Evolutionary conservation across 2,329 filamentous ascomycete species (phyloP), one percentile per base, ranked within the genome.

Genomic region (Setomelanomma holmii): DNA sequence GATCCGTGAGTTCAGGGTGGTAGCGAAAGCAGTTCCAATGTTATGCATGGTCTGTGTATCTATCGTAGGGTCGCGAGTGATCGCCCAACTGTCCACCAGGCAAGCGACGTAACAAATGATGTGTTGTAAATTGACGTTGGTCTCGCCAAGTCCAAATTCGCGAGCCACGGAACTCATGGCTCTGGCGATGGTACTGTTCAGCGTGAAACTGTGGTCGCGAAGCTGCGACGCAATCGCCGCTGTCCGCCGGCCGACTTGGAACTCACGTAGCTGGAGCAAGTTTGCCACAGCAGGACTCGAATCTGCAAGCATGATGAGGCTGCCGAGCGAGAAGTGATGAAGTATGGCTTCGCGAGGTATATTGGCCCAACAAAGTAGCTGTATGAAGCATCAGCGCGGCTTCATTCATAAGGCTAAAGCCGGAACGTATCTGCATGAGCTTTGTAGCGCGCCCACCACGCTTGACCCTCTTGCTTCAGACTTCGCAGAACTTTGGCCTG

Each of bases 381-480:
- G 11, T 36, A 14, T n/a, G 11, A 4, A 16, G 3, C 6, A 7
- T 36, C 16, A 36, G 34, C 16, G 27, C 10, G 27, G n/a, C n/a
- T n/a, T n/a, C n/a, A 30, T 30, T 6, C 10, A 14, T 14, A 27
- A 27, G 24, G 27, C 10, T 8, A 14, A 36, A 4, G 34, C 16
- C 7, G n/a, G 2, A n/a, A 36, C 8, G 34, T 36, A 36, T n/a
- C 34, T 16, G 34, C 34, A 6, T 34, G 23, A 36, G 49, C 53
- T 16, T 35, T 40, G n/a, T 55, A 55, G 1, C 53, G 38, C 1
- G 53, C 39, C 49, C 49, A 56, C 1, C 11, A 12, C 1, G 42
- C 42, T 0, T 47, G 20, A 2, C 42, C 45, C 1, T 56, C 24
- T 0, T 22, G 14, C n/a, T 53, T 52, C 0, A 56, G 39, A 24